Base-by-base conservation (phyloP, 192 early-diverging fungal genomes). In the Phlyctochytrium arcticum region DNA sequence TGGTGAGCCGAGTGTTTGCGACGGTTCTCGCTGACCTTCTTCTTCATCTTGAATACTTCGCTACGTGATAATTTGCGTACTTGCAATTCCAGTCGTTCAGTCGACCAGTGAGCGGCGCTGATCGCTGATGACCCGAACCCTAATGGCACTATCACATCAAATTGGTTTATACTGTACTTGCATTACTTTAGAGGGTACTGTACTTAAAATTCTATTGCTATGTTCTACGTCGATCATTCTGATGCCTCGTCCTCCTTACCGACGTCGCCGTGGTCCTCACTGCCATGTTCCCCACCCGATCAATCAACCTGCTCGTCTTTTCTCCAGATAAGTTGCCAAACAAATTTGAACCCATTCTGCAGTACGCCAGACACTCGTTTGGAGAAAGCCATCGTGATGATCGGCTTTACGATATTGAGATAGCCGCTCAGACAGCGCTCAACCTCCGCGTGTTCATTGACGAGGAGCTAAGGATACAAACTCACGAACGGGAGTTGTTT, bases 361-460 rank as follows among this genome's bases (percentile, higher is more conserved):
- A 65, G 26, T 8, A 27, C 36, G n/a, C 54, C 23, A 8, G 63
- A 36, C 5, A 65, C 63, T 34, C 21, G 33, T 5, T 21, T 12
- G 9, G 63, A 65, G 31, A 65, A 65, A 0, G 63, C 35, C 23
- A 65, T 34, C 8, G 63, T 65, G 36, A 65, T 33, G 24, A 34
- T 46, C 15, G 63, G 63, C 17, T 21, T 19, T 5, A 57, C 54
- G 17, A 36, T 36, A 9, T 30, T 26, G 21, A 65, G 26, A 54
- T 65, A 56, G 19, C 15, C 9, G 30, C 36, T 56, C 36, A 65
- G 26, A 32, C 39, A 46, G 5, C 29, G 15, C 21, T 17, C 39
- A 8, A 23, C 63, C 19, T 29, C 32, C 5, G 34, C 34, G 15
- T 57, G 36, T 7, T 6, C 9, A 17, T 21, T 29, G 5, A 56